Conservation (phyloP, 2,329 filamentous ascomycete genomes). For the Sclerotinia subarctica region DNA sequence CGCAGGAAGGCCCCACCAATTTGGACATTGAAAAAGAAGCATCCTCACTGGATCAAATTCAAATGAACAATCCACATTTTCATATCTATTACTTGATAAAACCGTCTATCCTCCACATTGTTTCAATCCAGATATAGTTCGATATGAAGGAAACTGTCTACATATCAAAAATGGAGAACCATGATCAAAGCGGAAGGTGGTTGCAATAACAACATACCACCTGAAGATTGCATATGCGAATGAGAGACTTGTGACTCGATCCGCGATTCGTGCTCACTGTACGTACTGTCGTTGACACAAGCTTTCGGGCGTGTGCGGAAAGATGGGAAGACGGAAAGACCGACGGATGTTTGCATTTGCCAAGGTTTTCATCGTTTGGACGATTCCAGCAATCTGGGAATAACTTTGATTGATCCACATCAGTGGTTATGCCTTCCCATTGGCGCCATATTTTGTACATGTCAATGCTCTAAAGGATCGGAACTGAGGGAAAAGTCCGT, state of each 20-base stretch:
- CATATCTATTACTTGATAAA: not conserved
- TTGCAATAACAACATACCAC: not conserved
- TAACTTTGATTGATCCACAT: not conserved
- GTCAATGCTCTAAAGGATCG: not conserved
- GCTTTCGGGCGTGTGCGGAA: conserved; percentile 1
- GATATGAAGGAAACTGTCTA: not conserved
- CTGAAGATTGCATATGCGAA: not conserved
- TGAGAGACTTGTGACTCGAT: not conserved
- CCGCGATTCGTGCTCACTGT: not conserved
- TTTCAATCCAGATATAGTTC: not conserved
- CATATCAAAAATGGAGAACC: conserved; percentile 7
- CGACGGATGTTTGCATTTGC: not conserved
- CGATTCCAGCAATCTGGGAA: not conserved
- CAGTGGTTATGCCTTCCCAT: no score
- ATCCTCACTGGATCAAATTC: not conserved
- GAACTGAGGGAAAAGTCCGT: not conserved
- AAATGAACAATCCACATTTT: not conserved
- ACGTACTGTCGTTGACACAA: not conserved
- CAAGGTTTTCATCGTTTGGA: not conserved
- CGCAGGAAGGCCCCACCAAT: not conserved
- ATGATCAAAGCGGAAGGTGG: conserved; percentile 9
- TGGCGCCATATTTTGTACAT: not conserved
- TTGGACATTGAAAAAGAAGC: not conserved
- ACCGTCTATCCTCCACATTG: conserved; percentile 1
- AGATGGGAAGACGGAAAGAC: not conserved